Evolutionary conservation across 768 basidiomycete genomes (phyloP), one percentile per base, ranked within the genome.

Genomic region (Suillus subalutaceus): DNA sequence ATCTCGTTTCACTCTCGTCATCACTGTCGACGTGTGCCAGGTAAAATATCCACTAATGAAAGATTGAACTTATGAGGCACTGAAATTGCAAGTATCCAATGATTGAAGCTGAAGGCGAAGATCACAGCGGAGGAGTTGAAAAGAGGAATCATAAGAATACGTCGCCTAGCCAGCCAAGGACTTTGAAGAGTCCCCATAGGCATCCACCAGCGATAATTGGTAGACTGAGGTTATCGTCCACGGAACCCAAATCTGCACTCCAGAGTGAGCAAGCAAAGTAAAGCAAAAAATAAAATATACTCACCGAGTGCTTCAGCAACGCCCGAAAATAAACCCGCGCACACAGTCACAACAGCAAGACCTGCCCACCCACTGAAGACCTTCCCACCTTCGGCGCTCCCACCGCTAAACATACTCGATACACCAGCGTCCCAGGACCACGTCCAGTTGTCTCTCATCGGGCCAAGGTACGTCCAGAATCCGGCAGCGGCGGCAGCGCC

Each of bases 221-320:
- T 32, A 97, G 79, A 9, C 93, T 96, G 32, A 97, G 76, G 74
- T 97, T 97, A 73, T 97, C 96, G 72, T 97, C 96, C 46, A 94
- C 74, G 0, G 84, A 85, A 20, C 94, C 94, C 3, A 97, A 81
- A 75, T 96, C 94, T 97, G 73, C 37, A 43, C 30, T 37, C 32
- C 37, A 16, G 40, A 37, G 60, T 64, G 63, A 69, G 9, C 38
- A 57, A 59, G 56, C 38, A 67, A 37, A 35, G 18, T 50, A 32
- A 16, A 68, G 8, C 44, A 32, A 41, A 30, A 30, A 46, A 56
- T 18, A 62, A 64, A 58, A 52, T 44, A 63, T 66, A 83, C 89
- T 67, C 73, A 95, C 95, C 94, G 18, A 97, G 78, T 0, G 94
- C 95, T 77, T 97, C 96, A n/a, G 92, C 89, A 30, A 94, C 81